phyloP scores from a whole-genome alignment of 257 asterid species.

The Scutellaria barbata region DNA sequence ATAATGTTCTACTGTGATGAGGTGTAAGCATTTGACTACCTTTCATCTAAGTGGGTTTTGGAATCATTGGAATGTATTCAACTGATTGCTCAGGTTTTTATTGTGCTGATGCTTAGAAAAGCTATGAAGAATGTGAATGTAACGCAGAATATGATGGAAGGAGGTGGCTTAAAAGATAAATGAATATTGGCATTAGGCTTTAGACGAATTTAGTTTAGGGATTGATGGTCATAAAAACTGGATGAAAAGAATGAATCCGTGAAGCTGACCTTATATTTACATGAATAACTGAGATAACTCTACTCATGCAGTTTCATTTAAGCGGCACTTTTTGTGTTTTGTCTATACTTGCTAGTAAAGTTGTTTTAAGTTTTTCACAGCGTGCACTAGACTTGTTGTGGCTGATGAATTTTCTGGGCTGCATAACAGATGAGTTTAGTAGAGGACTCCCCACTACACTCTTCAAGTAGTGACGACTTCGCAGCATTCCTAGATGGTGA shows the following conservation, averaged over 20 bases:
- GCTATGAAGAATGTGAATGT: neutral
- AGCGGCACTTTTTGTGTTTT: neutral
- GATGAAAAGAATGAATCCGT: neutral
- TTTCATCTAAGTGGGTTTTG: neutral
- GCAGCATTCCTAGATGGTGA: conserved; percentile 78
- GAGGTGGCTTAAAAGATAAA: neutral
- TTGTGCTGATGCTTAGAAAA: neutral
- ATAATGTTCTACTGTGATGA: too few relatives aligned
- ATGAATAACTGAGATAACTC: neutral
- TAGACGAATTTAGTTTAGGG: neutral
- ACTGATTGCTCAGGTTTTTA: neutral
- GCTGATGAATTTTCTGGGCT: conserved; percentile 15
- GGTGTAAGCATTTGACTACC: neutral
- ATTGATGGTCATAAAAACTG: neutral
- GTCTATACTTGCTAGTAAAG: neutral
- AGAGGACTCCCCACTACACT: conserved; percentile 73
- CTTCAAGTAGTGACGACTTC: conserved; percentile 87
- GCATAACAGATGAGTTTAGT: conserved; percentile 74
- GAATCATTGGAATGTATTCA: neutral
- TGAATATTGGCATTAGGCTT: neutral
- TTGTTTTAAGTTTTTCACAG: conserved; percentile 15
- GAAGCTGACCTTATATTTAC: neutral
- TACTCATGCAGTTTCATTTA: neutral
- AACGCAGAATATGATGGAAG: neutral
- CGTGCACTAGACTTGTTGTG: neutral